Evolutionary conservation across 2,329 filamentous ascomycete genomes (phyloP).

Genomic region (Knufia fluminis): DNA sequence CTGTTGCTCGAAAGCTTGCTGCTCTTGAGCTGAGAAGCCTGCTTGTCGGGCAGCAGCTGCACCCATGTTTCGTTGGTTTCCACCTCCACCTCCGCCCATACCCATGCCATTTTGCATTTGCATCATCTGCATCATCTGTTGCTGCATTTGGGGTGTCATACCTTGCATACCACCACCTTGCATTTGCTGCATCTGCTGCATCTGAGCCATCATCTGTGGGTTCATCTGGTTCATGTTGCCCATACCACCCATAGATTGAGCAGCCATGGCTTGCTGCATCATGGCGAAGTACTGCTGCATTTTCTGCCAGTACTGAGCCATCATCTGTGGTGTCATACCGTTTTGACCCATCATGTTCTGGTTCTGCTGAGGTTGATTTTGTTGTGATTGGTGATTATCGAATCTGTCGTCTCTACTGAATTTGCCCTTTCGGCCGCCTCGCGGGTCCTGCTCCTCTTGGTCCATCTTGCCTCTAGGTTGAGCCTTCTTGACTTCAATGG

Average conservation of each 20-base stretch:
- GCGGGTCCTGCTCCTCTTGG: constrained; percentile 69
- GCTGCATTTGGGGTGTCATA: constrained; percentile 36
- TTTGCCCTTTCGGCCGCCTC: constrained; percentile 36
- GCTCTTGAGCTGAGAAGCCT: constrained; percentile 60
- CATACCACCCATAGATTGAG: constrained; percentile 53
- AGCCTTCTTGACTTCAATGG: constrained; percentile 96
- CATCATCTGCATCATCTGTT: constrained; percentile 46
- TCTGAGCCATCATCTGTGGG: constrained; percentile 40
- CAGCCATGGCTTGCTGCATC: constrained; percentile 85
- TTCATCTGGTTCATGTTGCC: constrained; percentile 44
- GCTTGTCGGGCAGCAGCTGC: constrained; percentile 37
- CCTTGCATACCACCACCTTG: constrained; percentile 25
- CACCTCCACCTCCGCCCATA: constrained; percentile 38
- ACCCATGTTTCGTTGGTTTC: constrained; percentile 35
- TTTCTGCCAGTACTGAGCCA: constrained; percentile 96
- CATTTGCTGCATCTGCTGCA: constrained; percentile 54
- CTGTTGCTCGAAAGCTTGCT: constrained; percentile 66
- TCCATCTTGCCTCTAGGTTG: constrained; percentile 90
- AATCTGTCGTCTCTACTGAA: constrained; percentile 33
- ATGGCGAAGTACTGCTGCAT: constrained; percentile 97
- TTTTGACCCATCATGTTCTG: constrained; percentile 27
- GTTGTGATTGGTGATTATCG: constrained; percentile 38
- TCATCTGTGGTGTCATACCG: constrained; percentile 89
- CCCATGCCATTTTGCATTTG: constrained; percentile 30
- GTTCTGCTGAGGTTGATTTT: constrained; percentile 33